A percentile compares a stretch with the other conserved stretches of the same genome.
These are phyloP conservation scores for Vickermania spadyakhi DNA, from an alignment of 208 protist genomes.

Conservation along the genomic window DNA sequence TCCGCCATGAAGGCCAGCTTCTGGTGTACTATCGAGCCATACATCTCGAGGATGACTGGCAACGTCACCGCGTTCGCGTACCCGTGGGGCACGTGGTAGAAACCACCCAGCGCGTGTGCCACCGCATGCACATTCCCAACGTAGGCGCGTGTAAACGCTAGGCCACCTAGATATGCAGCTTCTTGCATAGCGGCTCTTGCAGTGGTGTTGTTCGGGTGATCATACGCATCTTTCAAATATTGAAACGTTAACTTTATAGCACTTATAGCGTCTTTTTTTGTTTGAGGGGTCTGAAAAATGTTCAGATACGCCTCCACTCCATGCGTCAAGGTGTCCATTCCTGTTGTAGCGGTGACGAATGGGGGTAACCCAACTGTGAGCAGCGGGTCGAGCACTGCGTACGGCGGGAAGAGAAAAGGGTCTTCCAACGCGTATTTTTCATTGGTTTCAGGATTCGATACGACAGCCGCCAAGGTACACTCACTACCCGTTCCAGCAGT, in stretches of 20 bases:
- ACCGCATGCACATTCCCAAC: constrained; percentile 81
- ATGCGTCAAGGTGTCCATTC: constrained; percentile 82
- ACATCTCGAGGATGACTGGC: constrained; percentile 51
- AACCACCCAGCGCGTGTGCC: constrained; percentile 63
- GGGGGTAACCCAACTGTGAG: constrained; percentile 61
- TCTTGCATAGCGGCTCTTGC: constrained; percentile 67
- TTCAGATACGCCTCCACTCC: constrained; percentile 69
- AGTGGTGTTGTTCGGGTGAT: constrained; percentile 26
- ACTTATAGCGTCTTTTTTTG: constrained; percentile 29
- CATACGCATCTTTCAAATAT: constrained; percentile 35
- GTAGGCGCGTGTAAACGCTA: constrained; percentile 80
- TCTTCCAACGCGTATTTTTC: constrained; percentile 66
- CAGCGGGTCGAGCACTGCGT: constrained; percentile 71
- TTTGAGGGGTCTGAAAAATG: constrained; percentile 28
- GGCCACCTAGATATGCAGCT: constrained; percentile 63
- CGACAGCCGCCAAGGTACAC: constrained; percentile 73
- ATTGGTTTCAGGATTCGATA: constrained; percentile 24
- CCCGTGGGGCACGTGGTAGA: constrained; percentile 77
- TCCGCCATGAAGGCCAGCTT: constrained; percentile 27
- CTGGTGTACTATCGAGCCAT: constrained; percentile 23
- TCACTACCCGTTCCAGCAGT: constrained; percentile 85
- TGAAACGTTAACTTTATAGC: constrained; percentile 43
- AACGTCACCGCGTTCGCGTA: constrained; percentile 75
- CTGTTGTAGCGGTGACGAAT: constrained; percentile 69
- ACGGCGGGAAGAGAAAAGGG: constrained; percentile 42